Percentiles rank a stretch among this genome's conserved stretches.
Conservation (phyloP, 805 yeast species). For the Priceomyces melissophilus region DNA sequence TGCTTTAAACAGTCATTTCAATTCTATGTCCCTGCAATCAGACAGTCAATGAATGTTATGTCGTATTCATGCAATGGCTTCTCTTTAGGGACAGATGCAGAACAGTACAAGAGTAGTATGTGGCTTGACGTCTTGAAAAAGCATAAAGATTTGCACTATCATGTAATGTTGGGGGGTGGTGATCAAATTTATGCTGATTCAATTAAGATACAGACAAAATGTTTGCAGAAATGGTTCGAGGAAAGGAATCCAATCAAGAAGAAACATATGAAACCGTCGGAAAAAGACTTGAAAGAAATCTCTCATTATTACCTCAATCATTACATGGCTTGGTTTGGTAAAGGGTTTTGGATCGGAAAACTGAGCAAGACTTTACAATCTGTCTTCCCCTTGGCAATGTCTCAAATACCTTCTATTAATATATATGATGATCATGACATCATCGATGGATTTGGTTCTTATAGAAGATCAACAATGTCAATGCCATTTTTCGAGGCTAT, state of each 20-base stretch:
- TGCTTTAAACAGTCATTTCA: slow-evolving; percentile 39
- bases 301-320: slow-evolving; percentile 66
- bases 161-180: slow-evolving; percentile 97
- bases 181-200: slow-evolving; percentile 92
- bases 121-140: slow-evolving; percentile 82
- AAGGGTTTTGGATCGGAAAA: slow-evolving; percentile 77
- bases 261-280: slow-evolving; percentile 34
- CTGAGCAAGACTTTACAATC: slow-evolving; percentile 64
- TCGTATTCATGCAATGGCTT: slow-evolving; percentile 92
- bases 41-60: slow-evolving; percentile 74
- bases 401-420: slow-evolving; percentile 81
- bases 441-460: slow-evolving; percentile 94
- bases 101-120: slow-evolving; percentile 64
- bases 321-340: slow-evolving; percentile 86
- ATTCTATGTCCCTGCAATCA: slow-evolving; percentile 64
- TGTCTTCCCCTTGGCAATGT: slow-evolving; percentile 69
- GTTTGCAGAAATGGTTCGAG: slow-evolving; percentile 60
- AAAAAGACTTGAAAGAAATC: slow-evolving; percentile 52
- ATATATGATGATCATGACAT: slow-evolving; percentile 95
- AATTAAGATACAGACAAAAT: slow-evolving; percentile 55
- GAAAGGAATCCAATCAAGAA: slow-evolving; percentile 50
- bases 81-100: slow-evolving; percentile 67
- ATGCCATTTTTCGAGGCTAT: slow-evolving; percentile 65
- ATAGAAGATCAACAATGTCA: slow-evolving; percentile 69
- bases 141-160: slow-evolving; percentile 63